phyloP scores from a whole-genome alignment of 106 monocot species.

The Allium cepa region DNA sequence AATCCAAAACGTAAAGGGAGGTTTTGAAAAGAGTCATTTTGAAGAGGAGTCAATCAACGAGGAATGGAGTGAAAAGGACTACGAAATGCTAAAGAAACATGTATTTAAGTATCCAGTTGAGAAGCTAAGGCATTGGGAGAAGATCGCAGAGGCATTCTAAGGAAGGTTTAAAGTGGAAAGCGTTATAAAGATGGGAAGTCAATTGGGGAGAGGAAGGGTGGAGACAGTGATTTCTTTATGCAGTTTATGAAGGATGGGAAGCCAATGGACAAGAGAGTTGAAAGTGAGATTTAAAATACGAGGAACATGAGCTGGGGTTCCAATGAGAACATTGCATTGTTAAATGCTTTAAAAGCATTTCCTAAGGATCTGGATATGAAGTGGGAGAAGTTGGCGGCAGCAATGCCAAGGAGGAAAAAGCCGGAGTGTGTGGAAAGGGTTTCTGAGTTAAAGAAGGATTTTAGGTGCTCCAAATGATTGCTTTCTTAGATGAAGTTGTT shows the following conservation, averaged over 20 bases:
- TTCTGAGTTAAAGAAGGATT: slow-evolving; percentile 67
- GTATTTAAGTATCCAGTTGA: slow-evolving; percentile 72
- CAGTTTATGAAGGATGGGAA: slow-evolving; percentile 83
- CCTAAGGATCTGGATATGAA: slow-evolving; percentile 74
- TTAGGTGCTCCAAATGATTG: slow-evolving; percentile 76
- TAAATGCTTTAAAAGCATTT: slow-evolving; percentile 86
- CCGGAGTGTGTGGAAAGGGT: slow-evolving; percentile 65
- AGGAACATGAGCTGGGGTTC: slow-evolving; percentile 49
- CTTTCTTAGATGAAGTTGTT: too few relatives aligned
- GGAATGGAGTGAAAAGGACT: slow-evolving; percentile 66
- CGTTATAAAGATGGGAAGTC: too few relatives aligned
- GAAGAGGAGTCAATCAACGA: slow-evolving; percentile 1
- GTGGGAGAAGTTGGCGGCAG: slow-evolving; percentile 89
- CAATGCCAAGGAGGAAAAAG: slow-evolving; percentile 74
- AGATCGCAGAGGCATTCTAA: slow-evolving; percentile 65
- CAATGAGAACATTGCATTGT: too few relatives aligned
- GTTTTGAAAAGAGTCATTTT: too few relatives aligned
- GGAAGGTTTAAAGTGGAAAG: too few relatives aligned
- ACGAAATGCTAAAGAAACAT: slow-evolving; percentile 68
- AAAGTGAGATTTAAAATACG: background rate
- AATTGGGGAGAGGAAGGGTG: too few relatives aligned
- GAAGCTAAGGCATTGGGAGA: slow-evolving; percentile 77
- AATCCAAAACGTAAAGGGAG: too few relatives aligned
- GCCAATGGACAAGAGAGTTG: slow-evolving; percentile 46
- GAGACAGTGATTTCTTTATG: too few relatives aligned